Evolutionary conservation across 176 grass and related monocot species (phyloP).

Genomic region (Tuctoria greenei): DNA sequence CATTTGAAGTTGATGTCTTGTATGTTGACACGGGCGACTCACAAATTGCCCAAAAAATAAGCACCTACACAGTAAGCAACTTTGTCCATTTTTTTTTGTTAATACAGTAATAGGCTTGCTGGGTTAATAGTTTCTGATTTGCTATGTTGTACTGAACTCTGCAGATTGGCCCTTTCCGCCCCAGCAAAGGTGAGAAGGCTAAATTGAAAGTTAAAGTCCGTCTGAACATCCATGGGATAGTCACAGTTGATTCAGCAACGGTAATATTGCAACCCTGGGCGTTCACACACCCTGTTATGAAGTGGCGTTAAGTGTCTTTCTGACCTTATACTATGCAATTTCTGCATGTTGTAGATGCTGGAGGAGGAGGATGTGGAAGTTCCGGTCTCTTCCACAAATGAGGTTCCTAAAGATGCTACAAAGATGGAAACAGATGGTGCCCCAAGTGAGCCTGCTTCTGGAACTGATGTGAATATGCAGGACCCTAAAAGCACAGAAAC

Average conservation of each 20-base stretch:
- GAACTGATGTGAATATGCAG: slow-evolving; percentile 65
- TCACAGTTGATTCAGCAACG: slow-evolving; percentile 74
- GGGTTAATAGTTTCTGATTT: background rate
- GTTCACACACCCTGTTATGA: no score
- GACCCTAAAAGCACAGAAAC: slow-evolving; percentile 59
- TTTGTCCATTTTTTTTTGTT: background rate
- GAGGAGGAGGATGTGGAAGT: slow-evolving; percentile 82
- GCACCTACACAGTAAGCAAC: slow-evolving; percentile 70
- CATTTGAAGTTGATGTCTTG: slow-evolving; percentile 69
- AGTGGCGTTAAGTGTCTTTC: background rate
- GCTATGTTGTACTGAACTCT: slow-evolving; percentile 4
- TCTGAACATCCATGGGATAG: slow-evolving; percentile 86
- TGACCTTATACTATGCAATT: background rate
- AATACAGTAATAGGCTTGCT: background rate
- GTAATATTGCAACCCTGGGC: slow-evolving; percentile 38
- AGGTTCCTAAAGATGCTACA: slow-evolving; percentile 46
- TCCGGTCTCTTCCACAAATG: slow-evolving; percentile 50
- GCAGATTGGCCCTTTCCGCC: slow-evolving; percentile 81
- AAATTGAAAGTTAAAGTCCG: slow-evolving; percentile 87
- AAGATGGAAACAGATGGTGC: slow-evolving; percentile 77
- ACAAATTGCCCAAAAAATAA: slow-evolving; percentile 61
- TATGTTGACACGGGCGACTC: slow-evolving; percentile 53
- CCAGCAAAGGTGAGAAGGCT: slow-evolving; percentile 61
- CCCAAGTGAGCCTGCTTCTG: slow-evolving; percentile 41
- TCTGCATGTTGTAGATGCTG: slow-evolving; percentile 59